phyloP scores from a whole-genome alignment of 1,139 yeast genomes.

The Meyerozyma smithsonii region DNA sequence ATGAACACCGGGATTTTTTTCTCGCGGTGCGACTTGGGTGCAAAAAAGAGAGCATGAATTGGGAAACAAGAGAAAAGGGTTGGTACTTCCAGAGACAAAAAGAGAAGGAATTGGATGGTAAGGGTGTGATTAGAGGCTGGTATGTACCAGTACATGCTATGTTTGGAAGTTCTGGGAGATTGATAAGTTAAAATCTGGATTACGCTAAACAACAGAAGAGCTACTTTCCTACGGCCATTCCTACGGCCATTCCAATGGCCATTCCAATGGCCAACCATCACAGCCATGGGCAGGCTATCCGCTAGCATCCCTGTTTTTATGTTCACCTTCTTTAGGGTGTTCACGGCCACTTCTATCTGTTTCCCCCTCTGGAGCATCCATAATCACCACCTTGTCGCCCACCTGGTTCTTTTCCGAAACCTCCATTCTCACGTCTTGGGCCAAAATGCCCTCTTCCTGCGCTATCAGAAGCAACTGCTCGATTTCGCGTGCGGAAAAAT shows the following conservation, averaged over 20 bases:
- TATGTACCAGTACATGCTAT: too few species aligned
- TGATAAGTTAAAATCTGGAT: background rate
- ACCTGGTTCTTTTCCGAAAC: conserved; percentile 20
- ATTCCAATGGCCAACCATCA: too few species aligned
- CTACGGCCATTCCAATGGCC: too few species aligned
- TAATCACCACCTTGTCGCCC: conserved; percentile 15
- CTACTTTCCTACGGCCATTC: too few species aligned
- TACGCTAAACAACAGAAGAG: too few species aligned
- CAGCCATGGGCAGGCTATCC: too few species aligned
- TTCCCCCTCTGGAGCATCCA: conserved; percentile 6
- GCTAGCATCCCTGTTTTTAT: background rate
- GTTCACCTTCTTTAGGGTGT: background rate
- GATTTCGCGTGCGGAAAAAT: conserved; percentile 34
- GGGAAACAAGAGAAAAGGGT: background rate
- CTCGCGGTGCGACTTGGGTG: conserved; percentile 2
- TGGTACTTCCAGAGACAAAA: background rate
- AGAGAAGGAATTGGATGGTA: too few species aligned
- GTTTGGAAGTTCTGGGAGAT: background rate
- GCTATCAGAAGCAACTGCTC: conserved; percentile 27
- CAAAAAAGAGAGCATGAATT: background rate
- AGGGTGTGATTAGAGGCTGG: too few species aligned
- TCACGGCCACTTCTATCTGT: background rate
- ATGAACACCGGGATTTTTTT: background rate
- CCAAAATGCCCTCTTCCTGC: conserved; percentile 26
- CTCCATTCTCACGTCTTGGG: conserved; percentile 22